Evolutionary conservation across 306 rosid species (phyloP).

Genomic region (Rosa lucieae): DNA sequence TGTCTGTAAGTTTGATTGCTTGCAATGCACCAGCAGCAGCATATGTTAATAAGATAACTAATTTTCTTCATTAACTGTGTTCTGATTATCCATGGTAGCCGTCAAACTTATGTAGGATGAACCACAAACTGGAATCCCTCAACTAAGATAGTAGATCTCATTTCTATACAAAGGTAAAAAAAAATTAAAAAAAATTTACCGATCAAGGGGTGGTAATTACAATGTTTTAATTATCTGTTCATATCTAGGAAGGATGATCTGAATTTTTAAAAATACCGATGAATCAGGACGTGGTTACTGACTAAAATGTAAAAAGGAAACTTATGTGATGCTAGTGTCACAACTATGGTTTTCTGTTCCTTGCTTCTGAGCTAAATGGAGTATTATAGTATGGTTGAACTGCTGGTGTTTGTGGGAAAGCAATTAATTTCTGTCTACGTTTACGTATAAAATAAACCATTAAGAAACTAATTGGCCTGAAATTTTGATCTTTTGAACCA

Average conservation of each 20-base stretch:
- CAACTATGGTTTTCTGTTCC: neutral
- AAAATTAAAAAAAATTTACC: neutral
- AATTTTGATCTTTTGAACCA: neutral
- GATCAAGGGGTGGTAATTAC: neutral
- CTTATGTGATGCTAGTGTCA: neutral
- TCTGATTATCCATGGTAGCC: neutral
- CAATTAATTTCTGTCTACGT: neutral
- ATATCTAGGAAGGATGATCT: neutral
- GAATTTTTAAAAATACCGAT: neutral
- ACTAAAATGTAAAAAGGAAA: neutral
- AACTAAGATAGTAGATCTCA: neutral
- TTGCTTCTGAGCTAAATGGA: neutral
- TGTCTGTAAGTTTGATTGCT: neutral
- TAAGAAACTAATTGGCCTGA: neutral
- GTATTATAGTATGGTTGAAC: neutral
- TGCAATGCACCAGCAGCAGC: slow-evolving; percentile 2
- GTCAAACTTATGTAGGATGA: neutral
- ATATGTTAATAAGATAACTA: neutral
- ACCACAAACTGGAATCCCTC: neutral
- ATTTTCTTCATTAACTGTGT: neutral
- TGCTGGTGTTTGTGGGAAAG: neutral
- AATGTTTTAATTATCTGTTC: neutral
- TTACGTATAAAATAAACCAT: neutral
- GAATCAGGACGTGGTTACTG: neutral
- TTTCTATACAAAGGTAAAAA: neutral